Conservation (phyloP, 805 yeast genomes). For the Grigorovia jiainica region DNA sequence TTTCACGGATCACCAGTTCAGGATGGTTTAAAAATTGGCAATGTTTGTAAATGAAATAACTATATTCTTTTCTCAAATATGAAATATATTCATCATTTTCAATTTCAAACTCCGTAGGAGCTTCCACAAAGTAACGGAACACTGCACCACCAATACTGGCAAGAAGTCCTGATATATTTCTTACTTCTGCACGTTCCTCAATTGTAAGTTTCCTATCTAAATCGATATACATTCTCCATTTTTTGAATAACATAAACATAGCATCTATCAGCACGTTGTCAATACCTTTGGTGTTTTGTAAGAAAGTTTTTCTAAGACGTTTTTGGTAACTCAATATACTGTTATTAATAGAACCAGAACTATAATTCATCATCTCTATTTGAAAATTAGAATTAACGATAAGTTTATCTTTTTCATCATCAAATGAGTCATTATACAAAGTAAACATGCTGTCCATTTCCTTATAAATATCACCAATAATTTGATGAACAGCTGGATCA, state of each 20-base stretch:
- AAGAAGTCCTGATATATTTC: constrained; percentile 64
- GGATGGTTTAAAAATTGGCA: constrained; percentile 39
- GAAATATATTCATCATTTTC: constrained; percentile 17
- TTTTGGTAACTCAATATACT: constrained; percentile 49
- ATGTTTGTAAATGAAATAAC: constrained; percentile 43
- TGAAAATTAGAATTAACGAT: constrained; percentile 32
- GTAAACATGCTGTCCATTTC: constrained; percentile 18
- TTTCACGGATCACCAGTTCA: constrained; percentile 52
- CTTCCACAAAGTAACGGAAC: constrained; percentile 19
- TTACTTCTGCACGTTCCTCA: constrained; percentile 38
- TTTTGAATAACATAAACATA: constrained; percentile 30
- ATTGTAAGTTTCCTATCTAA: constrained; percentile 17
- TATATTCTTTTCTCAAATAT: constrained; percentile 31
- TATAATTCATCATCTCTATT: constrained; percentile 42
- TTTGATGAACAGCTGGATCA: too few species aligned
- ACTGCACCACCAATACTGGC: constrained; percentile 64
- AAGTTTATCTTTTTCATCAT: constrained; percentile 13
- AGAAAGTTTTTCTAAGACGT: constrained; percentile 40
- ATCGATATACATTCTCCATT: constrained; percentile 18
- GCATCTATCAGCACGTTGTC: constrained; percentile 25
- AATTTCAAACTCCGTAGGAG: constrained; percentile 3
- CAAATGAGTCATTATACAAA: constrained; percentile 20
- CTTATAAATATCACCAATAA: too few species aligned
- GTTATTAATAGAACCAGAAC: constrained; percentile 43
- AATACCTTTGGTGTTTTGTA: constrained; percentile 17